Conservation (phyloP, 768 basidiomycete genomes). For the Austroboletus eburneus region DNA sequence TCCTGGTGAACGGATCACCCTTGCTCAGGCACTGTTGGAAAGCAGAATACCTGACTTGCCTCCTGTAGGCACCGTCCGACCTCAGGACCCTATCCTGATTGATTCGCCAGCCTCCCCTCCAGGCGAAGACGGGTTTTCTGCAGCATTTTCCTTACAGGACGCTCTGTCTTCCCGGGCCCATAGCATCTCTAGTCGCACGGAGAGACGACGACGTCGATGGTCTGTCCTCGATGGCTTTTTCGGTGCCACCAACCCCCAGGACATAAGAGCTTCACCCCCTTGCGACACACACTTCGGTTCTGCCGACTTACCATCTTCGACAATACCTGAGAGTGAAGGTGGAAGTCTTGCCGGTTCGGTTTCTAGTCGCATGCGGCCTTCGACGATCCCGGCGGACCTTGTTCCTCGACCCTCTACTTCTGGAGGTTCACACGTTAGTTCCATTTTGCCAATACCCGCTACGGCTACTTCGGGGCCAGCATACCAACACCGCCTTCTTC, state of each 20-base stretch:
- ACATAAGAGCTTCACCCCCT: slow-evolving; percentile 27
- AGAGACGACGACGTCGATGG: slow-evolving; percentile 62
- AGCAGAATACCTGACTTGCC: slow-evolving; percentile 74
- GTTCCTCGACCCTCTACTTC: slow-evolving; percentile 35
- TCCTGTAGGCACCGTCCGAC: slow-evolving; percentile 58
- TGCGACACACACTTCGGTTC: slow-evolving; percentile 17
- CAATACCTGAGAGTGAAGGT: slow-evolving; percentile 14
- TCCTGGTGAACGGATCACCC: slow-evolving; percentile 58
- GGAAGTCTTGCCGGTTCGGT: slow-evolving; percentile 24
- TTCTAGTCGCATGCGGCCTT: slow-evolving; percentile 19
- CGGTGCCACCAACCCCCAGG: slow-evolving; percentile 20
- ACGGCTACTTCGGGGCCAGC: slow-evolving; percentile 29
- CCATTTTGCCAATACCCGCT: slow-evolving; percentile 19
- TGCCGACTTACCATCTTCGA: slow-evolving; percentile 16
- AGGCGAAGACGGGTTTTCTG: slow-evolving; percentile 40
- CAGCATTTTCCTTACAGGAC: slow-evolving; percentile 48
- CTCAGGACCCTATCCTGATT: slow-evolving; percentile 68
- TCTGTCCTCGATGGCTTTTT: slow-evolving; percentile 58
- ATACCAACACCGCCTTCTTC: slow-evolving; percentile 61
- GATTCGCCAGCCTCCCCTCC: slow-evolving; percentile 38
- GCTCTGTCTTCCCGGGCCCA: slow-evolving; percentile 30
- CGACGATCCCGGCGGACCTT: slow-evolving; percentile 11
- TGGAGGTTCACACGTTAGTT: slow-evolving; percentile 21
- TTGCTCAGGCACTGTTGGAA: slow-evolving; percentile 72
- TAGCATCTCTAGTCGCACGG: slow-evolving; percentile 30